Conservation (phyloP, 2,329 filamentous ascomycete species). For the Cadophora gregata region DNA sequence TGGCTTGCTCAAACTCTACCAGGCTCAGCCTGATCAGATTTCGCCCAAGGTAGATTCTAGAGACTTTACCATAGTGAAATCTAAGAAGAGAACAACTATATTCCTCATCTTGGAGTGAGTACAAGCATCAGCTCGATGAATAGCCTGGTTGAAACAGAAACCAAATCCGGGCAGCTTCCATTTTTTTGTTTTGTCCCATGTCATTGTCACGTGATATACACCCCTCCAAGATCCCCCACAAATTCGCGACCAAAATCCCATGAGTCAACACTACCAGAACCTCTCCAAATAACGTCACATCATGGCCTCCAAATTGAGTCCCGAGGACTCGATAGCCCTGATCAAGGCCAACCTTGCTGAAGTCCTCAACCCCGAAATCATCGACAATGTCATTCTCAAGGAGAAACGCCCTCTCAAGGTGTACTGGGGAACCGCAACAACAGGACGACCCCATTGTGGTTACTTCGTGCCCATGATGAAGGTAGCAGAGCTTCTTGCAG, state of each 20-base stretch:
- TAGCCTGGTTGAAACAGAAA: background rate
- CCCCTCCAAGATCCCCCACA: constrained; percentile 22
- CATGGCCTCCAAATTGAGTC: constrained; percentile 43
- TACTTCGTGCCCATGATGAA: constrained; percentile 86
- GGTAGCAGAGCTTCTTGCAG: constrained; percentile 84
- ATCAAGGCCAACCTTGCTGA: constrained; percentile 84
- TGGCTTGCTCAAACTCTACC: background rate
- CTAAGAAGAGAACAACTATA: background rate
- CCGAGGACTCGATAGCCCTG: constrained; percentile 71
- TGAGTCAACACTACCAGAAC: constrained; percentile 22
- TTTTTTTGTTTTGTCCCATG: background rate
- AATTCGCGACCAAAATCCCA: constrained; percentile 21
- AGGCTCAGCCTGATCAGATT: background rate
- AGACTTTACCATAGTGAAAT: background rate
- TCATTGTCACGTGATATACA: constrained; percentile 1
- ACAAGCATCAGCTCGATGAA: background rate
- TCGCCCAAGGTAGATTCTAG: background rate
- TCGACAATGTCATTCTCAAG: constrained; percentile 72
- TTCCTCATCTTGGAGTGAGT: background rate
- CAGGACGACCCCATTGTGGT: constrained; percentile 82
- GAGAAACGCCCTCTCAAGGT: constrained; percentile 76
- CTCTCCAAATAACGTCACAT: constrained; percentile 22
- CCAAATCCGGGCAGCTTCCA: background rate
- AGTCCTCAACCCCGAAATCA: constrained; percentile 82
- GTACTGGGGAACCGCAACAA: constrained; percentile 77